Percentiles rank a stretch among this genome's conserved stretches.
Conservation (phyloP, 2,329 filamentous ascomycete species). For the Aspergillus nomiae region DNA sequence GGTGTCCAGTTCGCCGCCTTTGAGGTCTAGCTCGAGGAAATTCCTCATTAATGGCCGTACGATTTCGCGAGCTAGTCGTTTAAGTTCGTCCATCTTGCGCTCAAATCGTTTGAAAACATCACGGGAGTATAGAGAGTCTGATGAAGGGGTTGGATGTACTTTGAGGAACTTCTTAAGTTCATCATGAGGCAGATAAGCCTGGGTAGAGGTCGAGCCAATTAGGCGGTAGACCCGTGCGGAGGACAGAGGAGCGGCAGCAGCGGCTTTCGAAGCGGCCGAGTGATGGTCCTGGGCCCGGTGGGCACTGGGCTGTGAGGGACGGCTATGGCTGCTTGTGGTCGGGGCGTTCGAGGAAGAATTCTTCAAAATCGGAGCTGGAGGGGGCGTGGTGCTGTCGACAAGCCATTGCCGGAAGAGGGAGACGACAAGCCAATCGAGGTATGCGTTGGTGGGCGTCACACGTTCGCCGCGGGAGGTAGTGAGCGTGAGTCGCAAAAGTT, state of each 20-base stretch:
- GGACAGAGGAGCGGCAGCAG: conserved; percentile 32
- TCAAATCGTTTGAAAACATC: conserved; percentile 88
- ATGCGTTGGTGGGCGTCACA: conserved; percentile 75
- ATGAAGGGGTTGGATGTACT: conserved; percentile 62
- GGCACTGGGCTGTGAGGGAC: conserved; percentile 13
- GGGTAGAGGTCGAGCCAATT: conserved; percentile 64
- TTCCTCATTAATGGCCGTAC: conserved; percentile 86
- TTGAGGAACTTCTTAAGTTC: conserved; percentile 91
- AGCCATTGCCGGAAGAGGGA: conserved; percentile 91
- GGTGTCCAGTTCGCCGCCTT: conserved; percentile 31
- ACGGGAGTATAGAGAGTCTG: conserved; percentile 70
- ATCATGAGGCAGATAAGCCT: conserved; percentile 75
- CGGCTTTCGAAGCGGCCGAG: conserved; percentile 21
- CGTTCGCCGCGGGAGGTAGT: conserved; percentile 79
- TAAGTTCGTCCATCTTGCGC: conserved; percentile 83
- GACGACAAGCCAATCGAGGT: conserved; percentile 86
- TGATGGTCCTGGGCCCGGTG: conserved; percentile 12
- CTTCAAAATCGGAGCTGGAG: conserved; percentile 56
- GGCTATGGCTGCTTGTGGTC: conserved; percentile 12
- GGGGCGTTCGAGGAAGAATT: conserved; percentile 23
- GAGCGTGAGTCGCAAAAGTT: conserved; percentile 78
- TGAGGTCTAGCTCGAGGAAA: conserved; percentile 76
- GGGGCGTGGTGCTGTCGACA: conserved; percentile 81
- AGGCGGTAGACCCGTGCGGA: conserved; percentile 74
- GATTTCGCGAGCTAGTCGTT: conserved; percentile 76